Conservation (phyloP, 2,329 filamentous ascomycete genomes). For the Sclerotinia subarctica region DNA sequence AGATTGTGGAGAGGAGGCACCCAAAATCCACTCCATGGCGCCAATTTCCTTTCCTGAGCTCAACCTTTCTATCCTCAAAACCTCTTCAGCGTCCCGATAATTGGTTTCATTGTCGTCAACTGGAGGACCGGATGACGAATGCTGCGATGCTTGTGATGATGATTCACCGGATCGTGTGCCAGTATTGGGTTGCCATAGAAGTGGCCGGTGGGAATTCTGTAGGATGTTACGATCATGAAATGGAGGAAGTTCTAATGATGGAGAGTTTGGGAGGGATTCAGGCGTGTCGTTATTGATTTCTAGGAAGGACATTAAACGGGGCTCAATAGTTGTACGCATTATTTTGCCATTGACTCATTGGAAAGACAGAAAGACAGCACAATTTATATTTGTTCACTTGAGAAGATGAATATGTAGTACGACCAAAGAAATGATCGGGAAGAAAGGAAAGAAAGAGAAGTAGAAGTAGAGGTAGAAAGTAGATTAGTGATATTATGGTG, state of each 20-base stretch:
- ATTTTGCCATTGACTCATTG: constrained; percentile 14
- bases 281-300: constrained; percentile 59
- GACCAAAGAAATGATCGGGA: background rate
- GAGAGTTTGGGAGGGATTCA: constrained; percentile 31
- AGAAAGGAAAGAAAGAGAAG: background rate
- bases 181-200: constrained; percentile 52
- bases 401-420: background rate
- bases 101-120: constrained; percentile 37
- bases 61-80: background rate
- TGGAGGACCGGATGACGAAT: constrained; percentile 23
- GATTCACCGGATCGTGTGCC: constrained; percentile 34
- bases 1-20: constrained; percentile 38
- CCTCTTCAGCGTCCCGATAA: constrained; percentile 23
- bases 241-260: constrained; percentile 53
- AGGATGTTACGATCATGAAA: constrained; percentile 49
- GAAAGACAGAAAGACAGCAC: constrained; percentile 17
- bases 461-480: background rate
- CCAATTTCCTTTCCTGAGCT: background rate
- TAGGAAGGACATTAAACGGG: constrained; percentile 62
- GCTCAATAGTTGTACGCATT: constrained; percentile 55
- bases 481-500: background rate
- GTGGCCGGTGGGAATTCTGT: constrained; percentile 43
- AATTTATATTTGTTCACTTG: background rate
- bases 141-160: constrained; percentile 26
- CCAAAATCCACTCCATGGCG: constrained; percentile 29